These are phyloP conservation scores for Rachicladosporium sp. DNA, from an alignment of 2,329 filamentous ascomycete species.

Conservation along the genomic window DNA sequence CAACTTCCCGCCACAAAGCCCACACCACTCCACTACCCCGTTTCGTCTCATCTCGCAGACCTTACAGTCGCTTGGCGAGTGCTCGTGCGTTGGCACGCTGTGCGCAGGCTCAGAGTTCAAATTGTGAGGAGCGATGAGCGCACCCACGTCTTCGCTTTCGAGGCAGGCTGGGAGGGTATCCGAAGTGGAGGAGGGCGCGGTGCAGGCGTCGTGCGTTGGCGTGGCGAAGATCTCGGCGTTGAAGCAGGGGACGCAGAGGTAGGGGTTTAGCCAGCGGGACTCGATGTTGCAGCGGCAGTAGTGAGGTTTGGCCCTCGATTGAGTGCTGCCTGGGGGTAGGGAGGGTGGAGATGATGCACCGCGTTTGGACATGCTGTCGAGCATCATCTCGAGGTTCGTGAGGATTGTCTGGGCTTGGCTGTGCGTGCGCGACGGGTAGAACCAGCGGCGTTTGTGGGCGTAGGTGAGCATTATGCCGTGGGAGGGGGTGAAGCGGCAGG, in stretches of 20 bases:
- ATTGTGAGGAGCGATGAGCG: constrained; percentile 1
- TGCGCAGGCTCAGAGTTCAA: background rate
- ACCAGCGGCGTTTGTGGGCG: constrained; percentile 5
- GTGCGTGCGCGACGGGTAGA: constrained; percentile 4
- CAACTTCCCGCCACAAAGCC: constrained; percentile 3
- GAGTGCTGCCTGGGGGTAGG: background rate
- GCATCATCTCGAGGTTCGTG: constrained; percentile 5
- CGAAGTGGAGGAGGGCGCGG: background rate
- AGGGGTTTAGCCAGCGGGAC: constrained; percentile 5
- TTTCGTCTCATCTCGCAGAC: too few relatives aligned
- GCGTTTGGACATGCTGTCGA: constrained; percentile 5
- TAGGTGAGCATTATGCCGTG: constrained; percentile 6
- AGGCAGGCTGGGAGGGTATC: constrained; percentile 1
- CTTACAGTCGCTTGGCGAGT: background rate
- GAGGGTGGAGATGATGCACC: constrained; percentile 2
- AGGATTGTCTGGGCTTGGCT: constrained; percentile 2
- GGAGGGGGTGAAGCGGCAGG: constrained; percentile 4
- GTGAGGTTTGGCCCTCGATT: too few relatives aligned
- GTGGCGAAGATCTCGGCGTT: constrained; percentile 6
- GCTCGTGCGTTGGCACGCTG: background rate
- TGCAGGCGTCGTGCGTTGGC: constrained; percentile 5
- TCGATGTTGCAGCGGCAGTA: constrained; percentile 5
- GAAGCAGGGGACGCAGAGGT: constrained; percentile 5
- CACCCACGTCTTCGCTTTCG: constrained; percentile 4
- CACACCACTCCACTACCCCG: constrained; percentile 4